Conservation (phyloP, 371 early-diverging fungal genomes). For the Batrachochytrium dendrobatidis region DNA sequence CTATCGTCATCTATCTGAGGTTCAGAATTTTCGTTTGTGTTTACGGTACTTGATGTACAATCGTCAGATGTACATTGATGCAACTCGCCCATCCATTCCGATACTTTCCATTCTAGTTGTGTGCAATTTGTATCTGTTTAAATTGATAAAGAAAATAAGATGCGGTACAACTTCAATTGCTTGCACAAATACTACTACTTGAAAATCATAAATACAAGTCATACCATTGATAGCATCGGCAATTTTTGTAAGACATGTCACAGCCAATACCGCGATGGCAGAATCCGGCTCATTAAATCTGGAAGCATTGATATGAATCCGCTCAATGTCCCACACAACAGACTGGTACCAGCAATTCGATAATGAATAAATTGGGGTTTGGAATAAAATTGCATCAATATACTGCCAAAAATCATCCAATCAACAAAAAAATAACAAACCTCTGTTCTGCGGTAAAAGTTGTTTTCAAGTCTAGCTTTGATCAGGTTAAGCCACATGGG, state of each 20-base stretch:
- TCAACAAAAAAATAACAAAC: conserved; percentile 4
- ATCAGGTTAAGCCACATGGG: conserved; percentile 19
- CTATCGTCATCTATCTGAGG: no score
- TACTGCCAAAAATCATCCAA: not conserved
- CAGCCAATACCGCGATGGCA: conserved; percentile 2
- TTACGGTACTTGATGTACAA: no score
- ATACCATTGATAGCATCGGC: not conserved
- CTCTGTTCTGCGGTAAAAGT: conserved; percentile 20
- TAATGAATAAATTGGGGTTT: no score
- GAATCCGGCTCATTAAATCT: conserved; percentile 13
- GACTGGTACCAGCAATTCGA: conserved; percentile 4
- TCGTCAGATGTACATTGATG: no score
- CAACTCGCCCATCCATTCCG: no score
- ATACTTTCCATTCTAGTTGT: no score
- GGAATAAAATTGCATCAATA: not conserved
- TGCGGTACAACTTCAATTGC: no score
- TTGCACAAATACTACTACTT: no score
- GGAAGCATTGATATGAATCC: conserved; percentile 13
- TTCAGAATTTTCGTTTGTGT: no score
- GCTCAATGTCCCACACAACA: conserved; percentile 13
- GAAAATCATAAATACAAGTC: not conserved
- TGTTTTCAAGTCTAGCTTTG: conserved; percentile 7
- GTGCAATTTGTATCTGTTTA: no score
- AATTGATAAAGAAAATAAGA: no score
- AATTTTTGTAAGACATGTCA: not conserved